Evolutionary conservation across 495 filamentous ascomycete species (phyloP).

Genomic region (Darksidea phi): DNA sequence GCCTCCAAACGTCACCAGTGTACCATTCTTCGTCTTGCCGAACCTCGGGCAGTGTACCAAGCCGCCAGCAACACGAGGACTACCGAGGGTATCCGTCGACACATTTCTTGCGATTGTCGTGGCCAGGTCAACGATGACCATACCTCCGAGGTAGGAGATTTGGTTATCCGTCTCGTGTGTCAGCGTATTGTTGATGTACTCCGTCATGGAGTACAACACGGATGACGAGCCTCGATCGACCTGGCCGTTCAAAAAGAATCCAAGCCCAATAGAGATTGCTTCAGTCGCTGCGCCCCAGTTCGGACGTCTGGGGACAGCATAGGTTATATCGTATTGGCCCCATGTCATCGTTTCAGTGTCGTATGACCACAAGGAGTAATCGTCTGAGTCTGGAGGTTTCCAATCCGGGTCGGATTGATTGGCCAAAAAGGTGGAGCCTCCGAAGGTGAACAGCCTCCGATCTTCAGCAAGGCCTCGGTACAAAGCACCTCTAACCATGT

Average conservation of each 20-base stretch:
- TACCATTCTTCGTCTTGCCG: constrained; percentile 23
- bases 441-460: constrained; percentile 24
- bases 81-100: constrained; percentile 15
- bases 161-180: constrained; percentile 16
- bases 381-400: background rate
- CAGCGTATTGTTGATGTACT: constrained; percentile 17
- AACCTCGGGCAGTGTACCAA: constrained; percentile 25
- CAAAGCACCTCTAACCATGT: too few relatives aligned
- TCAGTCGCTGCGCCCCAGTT: constrained; percentile 45
- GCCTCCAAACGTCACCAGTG: constrained; percentile 31
- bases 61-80: constrained; percentile 20
- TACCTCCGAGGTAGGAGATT: constrained; percentile 43
- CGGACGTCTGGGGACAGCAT: constrained; percentile 39
- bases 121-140: constrained; percentile 44
- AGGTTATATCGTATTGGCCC: constrained; percentile 45
- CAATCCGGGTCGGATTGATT: constrained; percentile 15
- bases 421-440: constrained; percentile 18
- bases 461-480: constrained; percentile 38
- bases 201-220: constrained; percentile 24
- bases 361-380: constrained; percentile 30
- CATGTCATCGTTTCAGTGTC: constrained; percentile 44
- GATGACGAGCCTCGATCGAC: constrained; percentile 44
- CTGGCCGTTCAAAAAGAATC: constrained; percentile 48
- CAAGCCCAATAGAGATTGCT: constrained; percentile 42
- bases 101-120: constrained; percentile 37